A percentile compares a stretch with the other conserved stretches of the same genome.
Conservation (phyloP, 2,329 filamentous ascomycete species). For the Zymoseptoria ardabiliae region DNA sequence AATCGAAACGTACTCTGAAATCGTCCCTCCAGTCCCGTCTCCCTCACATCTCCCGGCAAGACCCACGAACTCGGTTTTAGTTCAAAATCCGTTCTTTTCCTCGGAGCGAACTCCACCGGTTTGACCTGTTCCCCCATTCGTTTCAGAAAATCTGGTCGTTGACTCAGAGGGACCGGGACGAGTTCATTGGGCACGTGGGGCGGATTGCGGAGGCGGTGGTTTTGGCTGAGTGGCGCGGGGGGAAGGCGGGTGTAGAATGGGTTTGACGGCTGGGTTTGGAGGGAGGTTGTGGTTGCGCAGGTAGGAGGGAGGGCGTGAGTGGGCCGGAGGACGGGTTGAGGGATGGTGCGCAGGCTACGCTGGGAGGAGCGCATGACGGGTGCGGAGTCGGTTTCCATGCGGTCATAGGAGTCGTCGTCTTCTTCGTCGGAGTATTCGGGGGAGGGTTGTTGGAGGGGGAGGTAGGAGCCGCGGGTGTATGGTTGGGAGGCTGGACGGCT, state of each 20-base stretch:
- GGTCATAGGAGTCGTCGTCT: conserved; percentile 38
- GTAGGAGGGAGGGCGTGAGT: conserved; percentile 9
- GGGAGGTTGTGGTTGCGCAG: too few species aligned
- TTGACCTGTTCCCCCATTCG: conserved; percentile 28
- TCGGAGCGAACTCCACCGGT: conserved; percentile 12
- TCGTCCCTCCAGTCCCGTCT: conserved; percentile 18
- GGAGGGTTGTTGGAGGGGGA: conserved; percentile 18
- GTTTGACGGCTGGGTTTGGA: not conserved
- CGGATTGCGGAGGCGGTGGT: conserved; percentile 55
- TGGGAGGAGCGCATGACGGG: conserved; percentile 16
- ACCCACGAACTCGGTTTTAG: conserved; percentile 15
- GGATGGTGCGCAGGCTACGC: conserved; percentile 1
- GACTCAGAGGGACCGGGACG: conserved; percentile 36
- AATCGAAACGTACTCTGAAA: conserved; percentile 14
- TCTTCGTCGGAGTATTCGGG: conserved; percentile 22
- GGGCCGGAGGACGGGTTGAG: conserved; percentile 15
- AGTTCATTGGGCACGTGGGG: conserved; percentile 9
- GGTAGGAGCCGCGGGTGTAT: conserved; percentile 7
- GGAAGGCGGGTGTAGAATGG: conserved; percentile 67
- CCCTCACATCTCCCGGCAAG: conserved; percentile 14
- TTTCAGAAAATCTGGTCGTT: conserved; percentile 47
- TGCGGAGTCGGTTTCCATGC: conserved; percentile 66
- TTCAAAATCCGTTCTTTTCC: conserved; percentile 15
- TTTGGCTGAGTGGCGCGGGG: conserved; percentile 59
- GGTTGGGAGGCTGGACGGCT: conserved; percentile 7